Evolutionary conservation across 768 basidiomycete species (phyloP), one percentile per base, ranked within the genome.

Genomic region (Omphalotus guepiniiformis): DNA sequence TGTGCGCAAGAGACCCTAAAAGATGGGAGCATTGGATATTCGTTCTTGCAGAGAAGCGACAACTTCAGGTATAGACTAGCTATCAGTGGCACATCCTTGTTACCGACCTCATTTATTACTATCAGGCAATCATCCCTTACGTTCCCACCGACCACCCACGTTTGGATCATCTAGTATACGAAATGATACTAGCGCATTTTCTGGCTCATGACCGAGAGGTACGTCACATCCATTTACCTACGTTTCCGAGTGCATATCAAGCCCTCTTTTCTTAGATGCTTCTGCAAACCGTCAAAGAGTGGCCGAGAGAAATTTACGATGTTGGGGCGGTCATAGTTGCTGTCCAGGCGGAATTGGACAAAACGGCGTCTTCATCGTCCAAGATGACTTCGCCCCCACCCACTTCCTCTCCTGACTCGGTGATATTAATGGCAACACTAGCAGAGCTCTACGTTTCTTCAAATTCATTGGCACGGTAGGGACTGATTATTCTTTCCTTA

Each of bases 11-110:
- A 36, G 80, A 95, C 55, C 65, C 75, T 9, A 84, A 82, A 57
- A 75, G 79, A n/a, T 99, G 96, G 96, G 94, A 97, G 60, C 81
- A 87, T 56, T 96, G 89, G 89, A 88, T 97, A 58, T 95, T 96
- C 57, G 70, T 79, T 12, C 98, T 95, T 60, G 88, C 87, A 1
- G 82, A 92, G 62, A 79, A 84, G 55, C 75, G 79, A 21, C 83
- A 92, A 48, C 68, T 97, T 13, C 82, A 88, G 64, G 93, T 90
- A 50, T 16, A n/a, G 6, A 15, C 34, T 11, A 13, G 23, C 3
- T 36, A 8, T 9, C n/a, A n/a, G n/a, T n/a, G n/a, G n/a, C n/a
- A n/a, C n/a, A n/a, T n/a, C n/a, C n/a, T n/a, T n/a, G n/a, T n/a
- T n/a, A n/a, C n/a, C n/a, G n/a, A 18, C 7, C 8, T n/a, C 19